These are phyloP conservation scores for Talaromyces nanjingensis DNA, from an alignment of 495 filamentous ascomycete species.

Conservation along the genomic window DNA sequence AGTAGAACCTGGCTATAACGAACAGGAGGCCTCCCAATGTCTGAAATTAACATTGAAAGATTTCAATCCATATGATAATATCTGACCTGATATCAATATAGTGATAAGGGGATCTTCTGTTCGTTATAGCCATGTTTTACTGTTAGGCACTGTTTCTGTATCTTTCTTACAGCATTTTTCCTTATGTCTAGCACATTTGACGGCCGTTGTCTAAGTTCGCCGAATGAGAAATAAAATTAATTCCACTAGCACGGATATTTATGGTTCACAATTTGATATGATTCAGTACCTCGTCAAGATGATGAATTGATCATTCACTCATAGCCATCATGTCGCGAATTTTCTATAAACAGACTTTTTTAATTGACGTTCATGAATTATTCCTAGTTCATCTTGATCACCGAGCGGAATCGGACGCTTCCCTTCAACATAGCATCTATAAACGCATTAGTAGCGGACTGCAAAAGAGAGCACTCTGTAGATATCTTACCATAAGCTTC, in stretches of 20 bases:
- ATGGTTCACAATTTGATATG: too few relatives aligned
- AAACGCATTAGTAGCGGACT: background rate
- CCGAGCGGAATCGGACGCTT: constrained; percentile 42
- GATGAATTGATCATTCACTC: background rate
- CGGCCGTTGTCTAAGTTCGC: too few relatives aligned
- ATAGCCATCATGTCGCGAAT: background rate
- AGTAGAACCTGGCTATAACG: too few relatives aligned
- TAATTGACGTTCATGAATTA: background rate
- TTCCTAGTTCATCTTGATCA: constrained; percentile 43
- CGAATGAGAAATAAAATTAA: background rate
- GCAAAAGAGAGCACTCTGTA: background rate
- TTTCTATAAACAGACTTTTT: background rate
- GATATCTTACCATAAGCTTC: constrained; percentile 38
- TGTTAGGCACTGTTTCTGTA: too few relatives aligned
- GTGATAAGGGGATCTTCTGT: too few relatives aligned
- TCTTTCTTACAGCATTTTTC: background rate
- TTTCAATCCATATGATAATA: too few relatives aligned
- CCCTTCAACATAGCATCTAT: constrained; percentile 35
- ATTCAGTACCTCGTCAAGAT: background rate
- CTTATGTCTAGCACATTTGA: background rate
- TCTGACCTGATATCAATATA: too few relatives aligned
- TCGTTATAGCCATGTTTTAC: too few relatives aligned
- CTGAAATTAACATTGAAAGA: too few relatives aligned
- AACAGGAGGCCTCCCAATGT: too few relatives aligned
- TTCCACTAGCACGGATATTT: background rate